phyloP scores from a whole-genome alignment of 2,329 filamentous ascomycete species.

The Apiospora kogelbergensis region DNA sequence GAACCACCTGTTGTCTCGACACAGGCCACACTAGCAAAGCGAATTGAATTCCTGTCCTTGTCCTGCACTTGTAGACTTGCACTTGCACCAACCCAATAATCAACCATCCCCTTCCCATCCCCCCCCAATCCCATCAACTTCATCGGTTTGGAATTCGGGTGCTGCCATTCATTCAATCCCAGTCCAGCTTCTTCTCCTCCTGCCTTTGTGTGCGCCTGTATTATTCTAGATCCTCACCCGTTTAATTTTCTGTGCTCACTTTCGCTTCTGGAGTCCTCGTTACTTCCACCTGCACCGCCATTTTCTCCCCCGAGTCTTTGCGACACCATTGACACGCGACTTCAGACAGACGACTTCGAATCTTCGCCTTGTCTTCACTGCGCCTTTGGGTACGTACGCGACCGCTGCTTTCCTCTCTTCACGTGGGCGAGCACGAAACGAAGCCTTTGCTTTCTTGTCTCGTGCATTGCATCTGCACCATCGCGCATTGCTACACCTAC shows the following conservation, averaged over 20 bases:
- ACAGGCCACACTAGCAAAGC: conserved; percentile 8
- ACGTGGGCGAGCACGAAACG: neutral
- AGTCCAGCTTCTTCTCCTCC: conserved; percentile 7
- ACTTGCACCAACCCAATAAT: neutral
- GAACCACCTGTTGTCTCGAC: conserved; percentile 7
- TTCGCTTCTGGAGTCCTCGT: conserved; percentile 6
- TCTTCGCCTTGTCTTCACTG: conserved; percentile 1
- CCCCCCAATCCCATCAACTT: conserved; percentile 1
- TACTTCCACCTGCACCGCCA: conserved; percentile 3
- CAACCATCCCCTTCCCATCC: neutral
- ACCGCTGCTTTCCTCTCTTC: neutral
- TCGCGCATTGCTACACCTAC: neutral
- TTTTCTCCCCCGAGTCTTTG: conserved; percentile 17
- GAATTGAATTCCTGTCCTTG: conserved; percentile 5
- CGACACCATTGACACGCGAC: conserved; percentile 38
- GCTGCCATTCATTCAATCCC: conserved; percentile 6
- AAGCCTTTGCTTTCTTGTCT: neutral
- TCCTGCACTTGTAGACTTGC: too few relatives aligned
- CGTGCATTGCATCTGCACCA: conserved; percentile 1
- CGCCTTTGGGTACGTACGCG: conserved; percentile 14
- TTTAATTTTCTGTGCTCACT: conserved; percentile 8
- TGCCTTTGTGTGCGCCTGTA: conserved; percentile 6
- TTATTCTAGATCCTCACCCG: conserved; percentile 7
- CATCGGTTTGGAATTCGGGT: conserved; percentile 6
- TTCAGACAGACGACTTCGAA: conserved; percentile 23